phyloP scores from a whole-genome alignment of 257 asterid genomes.

The Verbena officinalis region DNA sequence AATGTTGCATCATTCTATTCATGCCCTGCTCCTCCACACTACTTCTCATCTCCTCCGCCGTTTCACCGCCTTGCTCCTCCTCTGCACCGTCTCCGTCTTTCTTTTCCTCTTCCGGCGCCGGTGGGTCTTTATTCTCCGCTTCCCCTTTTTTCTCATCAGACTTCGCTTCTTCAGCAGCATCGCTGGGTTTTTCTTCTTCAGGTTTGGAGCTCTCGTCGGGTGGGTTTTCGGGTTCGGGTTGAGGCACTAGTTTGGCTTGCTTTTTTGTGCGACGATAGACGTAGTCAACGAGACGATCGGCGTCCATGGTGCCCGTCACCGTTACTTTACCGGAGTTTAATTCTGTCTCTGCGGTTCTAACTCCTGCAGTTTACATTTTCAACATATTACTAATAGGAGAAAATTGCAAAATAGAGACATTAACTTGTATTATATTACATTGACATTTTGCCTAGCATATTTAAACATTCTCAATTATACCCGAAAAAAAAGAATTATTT shows the following conservation, averaged over 20 bases:
- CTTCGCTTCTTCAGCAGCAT: slow-evolving; percentile 35
- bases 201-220: slow-evolving; percentile 49
- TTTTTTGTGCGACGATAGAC: slow-evolving; percentile 79
- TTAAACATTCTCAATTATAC: too few species aligned
- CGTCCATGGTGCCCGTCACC: slow-evolving; percentile 84
- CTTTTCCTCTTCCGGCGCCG: slow-evolving; percentile 36
- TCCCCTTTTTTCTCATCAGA: slow-evolving; percentile 52
- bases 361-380: slow-evolving; percentile 46
- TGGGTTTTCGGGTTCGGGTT: slow-evolving; percentile 49
- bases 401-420: background rate
- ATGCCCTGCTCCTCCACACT: slow-evolving; percentile 33
- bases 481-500: too few species aligned
- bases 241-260: slow-evolving; percentile 78
- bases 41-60: slow-evolving; percentile 33
- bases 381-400: background rate
- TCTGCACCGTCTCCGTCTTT: slow-evolving; percentile 27
- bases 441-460: too few species aligned
- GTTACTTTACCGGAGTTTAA: slow-evolving; percentile 66
- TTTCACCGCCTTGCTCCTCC: slow-evolving; percentile 36
- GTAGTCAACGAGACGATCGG: slow-evolving; percentile 68
- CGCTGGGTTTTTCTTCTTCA: slow-evolving; percentile 40
- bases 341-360: slow-evolving; percentile 73
- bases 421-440: too few species aligned
- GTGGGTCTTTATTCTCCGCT: slow-evolving; percentile 27
- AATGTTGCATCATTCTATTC: slow-evolving; percentile 51